Percentiles rank a stretch among this genome's conserved stretches.
These are phyloP conservation scores for Allium sativum DNA, from an alignment of 106 monocot genomes.

Conservation along the genomic window DNA sequence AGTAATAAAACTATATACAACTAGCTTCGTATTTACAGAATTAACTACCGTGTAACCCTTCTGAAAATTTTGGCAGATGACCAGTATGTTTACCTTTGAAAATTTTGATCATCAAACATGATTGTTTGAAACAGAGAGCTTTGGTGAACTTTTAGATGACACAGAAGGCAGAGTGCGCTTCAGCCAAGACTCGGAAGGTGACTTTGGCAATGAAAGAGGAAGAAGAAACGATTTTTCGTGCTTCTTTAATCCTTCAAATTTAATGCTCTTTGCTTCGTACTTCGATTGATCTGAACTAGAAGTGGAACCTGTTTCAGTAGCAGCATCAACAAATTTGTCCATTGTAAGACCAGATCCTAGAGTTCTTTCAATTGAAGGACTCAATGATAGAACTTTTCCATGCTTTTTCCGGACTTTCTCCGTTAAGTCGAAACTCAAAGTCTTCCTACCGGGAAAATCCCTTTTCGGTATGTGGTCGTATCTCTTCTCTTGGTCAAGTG, in stretches of 20 bases:
- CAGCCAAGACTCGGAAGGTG: constrained; percentile 82
- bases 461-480: constrained; percentile 28
- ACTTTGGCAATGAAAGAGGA: constrained; percentile 52
- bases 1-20: too few relatives aligned
- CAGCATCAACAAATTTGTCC: neutral
- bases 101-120: too few relatives aligned
- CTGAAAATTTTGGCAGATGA: too few relatives aligned
- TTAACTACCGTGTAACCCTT: too few relatives aligned
- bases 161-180: constrained; percentile 53
- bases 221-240: constrained; percentile 14
- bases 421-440: constrained; percentile 14
- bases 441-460: constrained; percentile 12
- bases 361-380: constrained; percentile 26
- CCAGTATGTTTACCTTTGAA: too few relatives aligned
- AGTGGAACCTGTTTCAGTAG: neutral
- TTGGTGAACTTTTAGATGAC: constrained; percentile 27
- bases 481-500: constrained; percentile 30
- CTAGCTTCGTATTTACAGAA: too few relatives aligned
- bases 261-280: neutral
- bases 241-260: neutral
- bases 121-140: constrained; percentile 6
- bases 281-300: constrained; percentile 4
- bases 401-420: constrained; percentile 21
- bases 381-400: constrained; percentile 19
- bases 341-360: constrained; percentile 14